Percentiles rank a stretch among this genome's conserved stretches.
phyloP scores from a whole-genome alignment of 345 rosid genomes.

The Syzygium jambos region DNA sequence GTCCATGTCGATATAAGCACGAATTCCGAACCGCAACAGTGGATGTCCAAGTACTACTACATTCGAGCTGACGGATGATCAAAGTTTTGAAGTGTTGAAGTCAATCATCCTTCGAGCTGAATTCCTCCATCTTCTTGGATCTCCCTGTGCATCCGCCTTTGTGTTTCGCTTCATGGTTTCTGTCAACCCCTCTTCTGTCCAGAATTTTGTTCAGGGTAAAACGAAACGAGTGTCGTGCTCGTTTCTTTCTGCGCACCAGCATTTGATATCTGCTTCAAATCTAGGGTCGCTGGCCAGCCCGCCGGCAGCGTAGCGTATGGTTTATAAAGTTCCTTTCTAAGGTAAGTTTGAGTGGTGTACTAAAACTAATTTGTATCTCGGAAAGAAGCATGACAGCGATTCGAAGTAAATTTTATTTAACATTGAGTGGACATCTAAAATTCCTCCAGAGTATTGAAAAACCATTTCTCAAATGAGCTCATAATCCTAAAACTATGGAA shows the following conservation, averaged over 20 bases:
- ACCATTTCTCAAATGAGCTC: too few relatives aligned
- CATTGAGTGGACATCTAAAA: neutral
- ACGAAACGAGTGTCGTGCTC: too few relatives aligned
- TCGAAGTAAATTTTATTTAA: neutral
- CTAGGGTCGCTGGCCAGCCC: neutral
- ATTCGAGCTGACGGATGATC: neutral
- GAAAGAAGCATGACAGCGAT: neutral
- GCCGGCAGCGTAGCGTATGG: neutral
- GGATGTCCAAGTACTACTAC: neutral
- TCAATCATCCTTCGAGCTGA: neutral
- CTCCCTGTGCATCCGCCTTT: too few relatives aligned
- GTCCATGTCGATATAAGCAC: accelerated
- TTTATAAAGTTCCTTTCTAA: neutral
- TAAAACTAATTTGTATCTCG: neutral
- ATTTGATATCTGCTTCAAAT: neutral
- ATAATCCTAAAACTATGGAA: neutral
- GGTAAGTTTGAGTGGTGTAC: neutral
- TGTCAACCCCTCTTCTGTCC: too few relatives aligned
- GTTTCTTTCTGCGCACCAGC: neutral
- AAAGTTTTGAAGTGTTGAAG: neutral
- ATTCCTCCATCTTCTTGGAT: too few relatives aligned
- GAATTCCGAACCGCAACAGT: too few relatives aligned
- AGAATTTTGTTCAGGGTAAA: too few relatives aligned
- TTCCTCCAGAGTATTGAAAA: neutral
- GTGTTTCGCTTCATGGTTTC: too few relatives aligned